Conservation (phyloP, 148 eudicot species). For the Rhododendron kiyosumense region DNA sequence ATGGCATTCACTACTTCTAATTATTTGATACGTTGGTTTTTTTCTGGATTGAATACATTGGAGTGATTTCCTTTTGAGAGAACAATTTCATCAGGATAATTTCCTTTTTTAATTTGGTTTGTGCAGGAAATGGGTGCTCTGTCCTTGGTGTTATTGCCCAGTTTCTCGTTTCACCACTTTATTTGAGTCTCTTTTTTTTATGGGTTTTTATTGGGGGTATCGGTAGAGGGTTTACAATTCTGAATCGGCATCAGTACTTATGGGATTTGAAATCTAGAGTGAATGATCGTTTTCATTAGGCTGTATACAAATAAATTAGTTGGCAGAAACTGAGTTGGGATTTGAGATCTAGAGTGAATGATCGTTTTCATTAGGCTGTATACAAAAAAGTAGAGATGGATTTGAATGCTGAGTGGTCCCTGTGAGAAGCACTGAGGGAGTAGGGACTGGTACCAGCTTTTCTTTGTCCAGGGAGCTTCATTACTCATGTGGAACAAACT, state of each 20-base stretch:
- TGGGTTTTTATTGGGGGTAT: neutral
- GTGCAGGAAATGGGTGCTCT: neutral
- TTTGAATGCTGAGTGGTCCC: neutral
- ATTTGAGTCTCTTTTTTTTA: neutral
- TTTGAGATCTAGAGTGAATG: neutral
- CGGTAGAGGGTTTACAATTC: neutral
- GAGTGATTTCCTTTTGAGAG: neutral
- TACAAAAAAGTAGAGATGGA: neutral
- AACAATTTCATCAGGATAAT: neutral
- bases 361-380: neutral
- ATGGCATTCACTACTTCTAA: neutral
- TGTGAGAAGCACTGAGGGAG: neutral
- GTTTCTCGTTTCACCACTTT: neutral
- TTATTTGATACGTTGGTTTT: neutral
- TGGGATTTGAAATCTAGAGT: neutral
- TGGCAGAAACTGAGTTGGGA: neutral
- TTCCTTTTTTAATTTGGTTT: neutral
- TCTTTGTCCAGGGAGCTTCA: neutral
- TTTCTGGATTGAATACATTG: neutral
- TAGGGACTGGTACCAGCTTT: neutral
- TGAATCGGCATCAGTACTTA: neutral
- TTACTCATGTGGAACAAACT: neutral
- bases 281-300: neutral
- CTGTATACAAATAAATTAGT: neutral
- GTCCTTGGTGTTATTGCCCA: neutral